Percentiles rank a stretch among this genome's conserved stretches.
These are phyloP conservation scores for Lactifluus rugatus DNA, from an alignment of 768 basidiomycete genomes.

Conservation along the genomic window DNA sequence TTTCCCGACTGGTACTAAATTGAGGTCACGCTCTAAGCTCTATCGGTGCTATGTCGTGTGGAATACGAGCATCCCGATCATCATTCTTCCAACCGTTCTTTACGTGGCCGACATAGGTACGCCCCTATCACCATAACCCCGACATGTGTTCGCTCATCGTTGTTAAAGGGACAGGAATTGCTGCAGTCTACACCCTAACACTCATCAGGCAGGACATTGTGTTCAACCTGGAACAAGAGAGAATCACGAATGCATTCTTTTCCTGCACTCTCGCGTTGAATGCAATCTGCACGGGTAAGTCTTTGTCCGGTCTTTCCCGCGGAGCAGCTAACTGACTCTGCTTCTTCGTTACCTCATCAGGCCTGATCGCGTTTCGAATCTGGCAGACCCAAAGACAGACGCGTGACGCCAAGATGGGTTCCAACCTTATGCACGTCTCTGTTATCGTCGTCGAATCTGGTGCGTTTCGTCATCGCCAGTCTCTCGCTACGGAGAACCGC, in stretches of 20 bases:
- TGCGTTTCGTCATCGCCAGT: not conserved
- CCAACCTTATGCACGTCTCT: slow-evolving; percentile 9
- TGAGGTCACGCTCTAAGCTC: not conserved
- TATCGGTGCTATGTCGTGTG: slow-evolving; percentile 18
- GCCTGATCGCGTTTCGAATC: slow-evolving; percentile 16
- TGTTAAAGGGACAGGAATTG: slow-evolving; percentile 7
- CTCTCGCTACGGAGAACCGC: not conserved
- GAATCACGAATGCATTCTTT: slow-evolving; percentile 16
- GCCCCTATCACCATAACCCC: not conserved
- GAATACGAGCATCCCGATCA: slow-evolving; percentile 3
- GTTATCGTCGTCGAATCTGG: slow-evolving; percentile 16
- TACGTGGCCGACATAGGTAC: slow-evolving; percentile 15
- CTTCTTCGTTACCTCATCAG: not conserved
- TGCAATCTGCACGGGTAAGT: slow-evolving; percentile 10
- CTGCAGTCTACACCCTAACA: slow-evolving; percentile 4
- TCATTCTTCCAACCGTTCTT: slow-evolving; percentile 7
- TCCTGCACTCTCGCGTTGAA: slow-evolving; percentile 16
- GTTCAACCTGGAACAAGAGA: slow-evolving; percentile 9
- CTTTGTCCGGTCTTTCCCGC: not conserved
- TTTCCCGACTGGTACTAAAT: not conserved
- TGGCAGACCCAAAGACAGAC: slow-evolving; percentile 15
- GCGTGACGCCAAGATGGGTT: slow-evolving; percentile 16
- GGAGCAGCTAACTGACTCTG: not conserved
- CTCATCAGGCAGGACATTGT: not conserved
- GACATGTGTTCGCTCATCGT: not conserved